A percentile compares a stretch with the other conserved stretches of the same genome.
Conservation (phyloP, 129 eudicot genomes). For the Ambrosia artemisiifolia region DNA sequence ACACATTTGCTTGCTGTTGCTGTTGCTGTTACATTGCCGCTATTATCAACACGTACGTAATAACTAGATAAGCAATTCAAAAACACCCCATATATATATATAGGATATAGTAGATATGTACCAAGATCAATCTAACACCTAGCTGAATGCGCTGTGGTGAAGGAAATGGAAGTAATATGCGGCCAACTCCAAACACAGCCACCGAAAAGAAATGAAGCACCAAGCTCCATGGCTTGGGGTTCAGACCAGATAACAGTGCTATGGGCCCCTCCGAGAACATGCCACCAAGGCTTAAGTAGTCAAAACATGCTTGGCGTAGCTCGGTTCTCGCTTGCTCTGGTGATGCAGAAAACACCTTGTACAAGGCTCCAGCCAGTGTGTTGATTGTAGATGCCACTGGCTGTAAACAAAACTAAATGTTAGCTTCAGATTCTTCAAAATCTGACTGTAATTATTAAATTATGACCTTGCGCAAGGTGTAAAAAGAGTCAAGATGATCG, state of each 20-base stretch:
- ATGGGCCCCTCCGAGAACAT: slow-evolving; percentile 43
- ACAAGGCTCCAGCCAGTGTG: slow-evolving; percentile 56
- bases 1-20: too few relatives aligned
- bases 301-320: slow-evolving; percentile 58
- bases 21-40: too few relatives aligned
- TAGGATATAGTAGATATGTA: not conserved
- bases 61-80: not conserved
- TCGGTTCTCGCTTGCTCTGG: slow-evolving; percentile 55
- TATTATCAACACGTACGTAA: too few relatives aligned
- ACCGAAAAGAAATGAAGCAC: slow-evolving; percentile 52
- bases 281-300: slow-evolving; percentile 59
- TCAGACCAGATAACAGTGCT: slow-evolving; percentile 50
- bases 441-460: not conserved
- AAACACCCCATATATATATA: not conserved
- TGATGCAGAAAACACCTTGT: slow-evolving; percentile 48
- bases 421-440: not conserved
- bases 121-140: slow-evolving; percentile 47
- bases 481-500: slow-evolving; percentile 56
- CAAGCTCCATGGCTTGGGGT: slow-evolving; percentile 46
- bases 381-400: slow-evolving; percentile 63
- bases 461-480: slow-evolving; percentile 64
- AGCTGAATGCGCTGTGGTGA: slow-evolving; percentile 45
- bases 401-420: slow-evolving; percentile 27
- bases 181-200: slow-evolving; percentile 54
- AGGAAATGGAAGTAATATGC: slow-evolving; percentile 53